Evolutionary conservation across 2,329 filamentous ascomycete species (phyloP).

Genomic region (Fusarium fracticaudum): DNA sequence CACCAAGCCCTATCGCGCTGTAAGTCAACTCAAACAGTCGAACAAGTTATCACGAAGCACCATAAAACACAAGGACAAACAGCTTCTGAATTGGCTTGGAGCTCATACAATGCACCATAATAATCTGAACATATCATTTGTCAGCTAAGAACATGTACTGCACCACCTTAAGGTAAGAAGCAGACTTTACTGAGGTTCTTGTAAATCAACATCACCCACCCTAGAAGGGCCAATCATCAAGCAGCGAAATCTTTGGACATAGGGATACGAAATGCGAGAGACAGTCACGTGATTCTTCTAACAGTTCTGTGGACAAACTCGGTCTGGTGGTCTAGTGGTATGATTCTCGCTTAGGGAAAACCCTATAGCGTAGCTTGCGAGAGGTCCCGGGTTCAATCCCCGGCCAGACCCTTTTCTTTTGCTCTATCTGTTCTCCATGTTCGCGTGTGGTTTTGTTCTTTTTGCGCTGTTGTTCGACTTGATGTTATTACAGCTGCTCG

Average conservation of each 20-base stretch:
- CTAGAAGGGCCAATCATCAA: neutral
- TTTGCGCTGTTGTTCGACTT: neutral
- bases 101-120: neutral
- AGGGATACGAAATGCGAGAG: neutral
- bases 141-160: neutral
- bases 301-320: constrained; percentile 48
- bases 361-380: constrained; percentile 52
- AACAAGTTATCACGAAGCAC: neutral
- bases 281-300: constrained; percentile 13
- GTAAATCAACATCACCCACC: neutral
- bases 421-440: neutral
- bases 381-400: constrained; percentile 59
- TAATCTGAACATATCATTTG: neutral
- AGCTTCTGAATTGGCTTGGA: neutral
- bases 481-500: neutral
- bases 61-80: neutral
- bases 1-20: accelerated
- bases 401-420: constrained; percentile 51
- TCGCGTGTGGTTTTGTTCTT: neutral
- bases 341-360: constrained; percentile 75
- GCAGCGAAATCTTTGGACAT: accelerated
- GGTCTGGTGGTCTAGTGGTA: constrained; percentile 72
- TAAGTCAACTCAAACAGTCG: neutral
- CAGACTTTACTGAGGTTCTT: neutral
- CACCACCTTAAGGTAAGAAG: neutral